A percentile compares a stretch with the other conserved stretches of the same genome.
Conservation (phyloP, 1,284 basidiomycete species). For the Ceratobasidium papillatum region DNA sequence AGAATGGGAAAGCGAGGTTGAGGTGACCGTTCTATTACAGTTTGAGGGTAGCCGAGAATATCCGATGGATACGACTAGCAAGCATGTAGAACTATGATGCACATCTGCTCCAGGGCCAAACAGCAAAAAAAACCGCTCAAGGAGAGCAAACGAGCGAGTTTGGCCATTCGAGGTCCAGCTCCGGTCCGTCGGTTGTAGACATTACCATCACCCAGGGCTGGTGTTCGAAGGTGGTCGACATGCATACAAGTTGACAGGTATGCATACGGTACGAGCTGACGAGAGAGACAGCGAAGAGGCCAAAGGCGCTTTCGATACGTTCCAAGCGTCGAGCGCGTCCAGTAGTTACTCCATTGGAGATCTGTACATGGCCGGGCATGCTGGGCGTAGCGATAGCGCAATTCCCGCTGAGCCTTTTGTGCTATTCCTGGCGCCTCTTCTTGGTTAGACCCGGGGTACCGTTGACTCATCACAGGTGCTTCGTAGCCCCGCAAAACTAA, state of each 20-base stretch:
- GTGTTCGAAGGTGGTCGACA: too few species aligned
- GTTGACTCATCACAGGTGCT: neutral
- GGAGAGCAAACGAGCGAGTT: constrained; percentile 20
- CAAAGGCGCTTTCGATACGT: neutral
- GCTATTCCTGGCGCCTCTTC: constrained; percentile 18
- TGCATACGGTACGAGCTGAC: constrained; percentile 8
- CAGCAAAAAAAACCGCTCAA: neutral
- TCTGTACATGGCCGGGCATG: neutral
- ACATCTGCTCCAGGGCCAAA: neutral
- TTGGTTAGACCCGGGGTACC: constrained; percentile 7
- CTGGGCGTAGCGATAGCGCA: constrained; percentile 13
- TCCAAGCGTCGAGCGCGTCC: neutral
- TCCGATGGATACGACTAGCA: neutral
- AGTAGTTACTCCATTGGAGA: constrained; percentile 10
- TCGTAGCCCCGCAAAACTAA: constrained; percentile 4
- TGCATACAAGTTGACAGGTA: constrained; percentile 8
- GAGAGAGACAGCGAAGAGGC: neutral
- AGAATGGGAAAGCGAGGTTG: neutral
- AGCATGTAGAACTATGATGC: neutral
- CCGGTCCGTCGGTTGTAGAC: neutral
- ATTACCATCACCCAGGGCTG: too few species aligned
- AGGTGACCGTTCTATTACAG: neutral
- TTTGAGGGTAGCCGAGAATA: neutral
- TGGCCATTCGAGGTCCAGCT: constrained; percentile 19
- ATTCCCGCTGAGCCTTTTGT: constrained; percentile 35